A percentile compares a stretch with the other conserved stretches of the same genome.
These are phyloP conservation scores for Talaromyces wortmannii DNA, from an alignment of 495 filamentous ascomycete species.

Conservation along the genomic window DNA sequence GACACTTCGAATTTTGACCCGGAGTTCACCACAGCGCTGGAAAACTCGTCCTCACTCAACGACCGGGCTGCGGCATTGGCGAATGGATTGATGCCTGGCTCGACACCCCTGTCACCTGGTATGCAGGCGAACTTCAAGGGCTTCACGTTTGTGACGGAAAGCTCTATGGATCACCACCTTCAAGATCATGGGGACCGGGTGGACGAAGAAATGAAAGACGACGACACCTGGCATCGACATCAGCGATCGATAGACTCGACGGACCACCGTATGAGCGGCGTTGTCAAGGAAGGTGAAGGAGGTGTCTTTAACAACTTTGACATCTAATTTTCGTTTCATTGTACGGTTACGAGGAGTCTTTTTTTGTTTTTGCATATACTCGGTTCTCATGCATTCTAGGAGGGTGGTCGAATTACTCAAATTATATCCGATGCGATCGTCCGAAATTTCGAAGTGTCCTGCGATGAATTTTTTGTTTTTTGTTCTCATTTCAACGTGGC, in stretches of 20 bases:
- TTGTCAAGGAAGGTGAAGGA: constrained; percentile 59
- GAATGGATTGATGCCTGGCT: constrained; percentile 68
- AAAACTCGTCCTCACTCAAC: constrained; percentile 77
- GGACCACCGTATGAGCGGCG: constrained; percentile 66
- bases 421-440: neutral
- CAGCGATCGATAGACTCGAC: constrained; percentile 27
- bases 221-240: constrained; percentile 34
- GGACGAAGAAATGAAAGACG: constrained; percentile 65
- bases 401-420: constrained; percentile 1
- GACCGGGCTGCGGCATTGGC: constrained; percentile 74
- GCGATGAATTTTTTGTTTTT: neutral
- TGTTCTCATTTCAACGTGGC: neutral
- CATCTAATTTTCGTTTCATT: constrained; percentile 34
- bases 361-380: constrained; percentile 6
- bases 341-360: neutral
- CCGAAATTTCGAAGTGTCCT: neutral
- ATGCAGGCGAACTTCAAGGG: constrained; percentile 98
- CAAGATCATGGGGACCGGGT: constrained; percentile 53
- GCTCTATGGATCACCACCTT: constrained; percentile 88
- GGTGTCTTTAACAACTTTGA: constrained; percentile 77
- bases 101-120: constrained; percentile 84
- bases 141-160: constrained; percentile 98
- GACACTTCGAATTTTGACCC: constrained; percentile 98
- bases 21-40: constrained; percentile 93
- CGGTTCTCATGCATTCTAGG: constrained; percentile 3